Evolutionary conservation across 495 filamentous ascomycete genomes (phyloP), one percentile per base, ranked within the genome.

Genomic region (Friedmanniomyces simplex): DNA sequence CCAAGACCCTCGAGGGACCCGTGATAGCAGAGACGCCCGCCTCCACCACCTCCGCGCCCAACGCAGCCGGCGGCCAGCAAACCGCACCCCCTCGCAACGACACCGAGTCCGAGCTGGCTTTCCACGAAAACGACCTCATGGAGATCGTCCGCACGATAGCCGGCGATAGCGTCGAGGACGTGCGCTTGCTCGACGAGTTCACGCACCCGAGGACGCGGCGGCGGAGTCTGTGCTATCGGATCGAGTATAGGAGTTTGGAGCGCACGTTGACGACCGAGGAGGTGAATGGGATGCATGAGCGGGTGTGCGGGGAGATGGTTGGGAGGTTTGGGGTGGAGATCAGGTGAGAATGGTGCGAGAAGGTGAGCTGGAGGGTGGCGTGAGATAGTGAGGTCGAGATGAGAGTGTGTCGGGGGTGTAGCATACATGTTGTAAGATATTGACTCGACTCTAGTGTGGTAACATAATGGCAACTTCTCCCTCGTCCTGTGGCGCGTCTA

Each of bases 41-140:
- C 5, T 16, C 61, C 3, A 39, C 30, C 2, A 51, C 52, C 13
- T 59, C 66, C 5, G 45, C 62, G 16, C 54, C 63, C 12, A 63
- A 51, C 21, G 37, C 63, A n/a, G 65, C 63, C 1, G 65, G 65
- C 30, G 65, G 65, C 24, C 54, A 59, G 25, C 18, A 14, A 11
- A 55, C 50, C 18, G 51, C 49, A 36, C 46, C 55, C 18, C 16
- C 34, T 4, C 28, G 28, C 8, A 26, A 20, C 7, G 16, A 21
- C 14, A 37, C 21, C 21, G 28, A 36, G 20, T 5, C 54, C 41
- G 21, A 26, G 41, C 56, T 48, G 1, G 65, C 42, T 1, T 87
- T 95, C 61, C 90, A 96, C 66, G 91, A 91, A 71, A 97, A 98
- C 69, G 94, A 98, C 72, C 73, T 98, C 41, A 96, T 96, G 91